Evolutionary conservation across 2,329 filamentous ascomycete genomes (phyloP).

Genomic region (Septoria linicola): DNA sequence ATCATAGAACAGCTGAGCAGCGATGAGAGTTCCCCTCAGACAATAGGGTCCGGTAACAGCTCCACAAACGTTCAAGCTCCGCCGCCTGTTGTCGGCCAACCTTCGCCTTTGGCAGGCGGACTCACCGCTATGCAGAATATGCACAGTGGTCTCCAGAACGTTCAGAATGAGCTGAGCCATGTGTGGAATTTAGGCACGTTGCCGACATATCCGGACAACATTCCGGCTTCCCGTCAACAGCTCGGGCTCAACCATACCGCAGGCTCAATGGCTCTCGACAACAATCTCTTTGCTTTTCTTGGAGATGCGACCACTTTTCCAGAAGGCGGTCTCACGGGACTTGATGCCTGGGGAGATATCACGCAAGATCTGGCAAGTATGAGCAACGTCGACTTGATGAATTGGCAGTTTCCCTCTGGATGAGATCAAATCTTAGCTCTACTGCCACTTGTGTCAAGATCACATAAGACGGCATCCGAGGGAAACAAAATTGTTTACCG

Average conservation of each 20-base stretch:
- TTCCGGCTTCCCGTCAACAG: background rate
- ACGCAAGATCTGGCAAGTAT: slow-evolving; percentile 15
- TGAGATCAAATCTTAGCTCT: background rate
- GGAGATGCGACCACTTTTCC: slow-evolving; percentile 23
- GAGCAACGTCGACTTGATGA: slow-evolving; percentile 15
- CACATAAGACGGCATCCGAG: too few relatives aligned
- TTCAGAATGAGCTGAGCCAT: too few relatives aligned
- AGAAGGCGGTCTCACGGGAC: slow-evolving; percentile 28
- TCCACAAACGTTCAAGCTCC: background rate
- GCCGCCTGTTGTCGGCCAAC: background rate
- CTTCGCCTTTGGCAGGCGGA: background rate
- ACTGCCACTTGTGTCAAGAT: too few relatives aligned
- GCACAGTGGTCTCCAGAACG: background rate
- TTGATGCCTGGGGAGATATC: slow-evolving; percentile 30
- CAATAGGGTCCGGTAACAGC: background rate
- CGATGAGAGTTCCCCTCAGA: slow-evolving; percentile 19
- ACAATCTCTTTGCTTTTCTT: slow-evolving; percentile 25
- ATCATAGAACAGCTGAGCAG: slow-evolving; percentile 21
- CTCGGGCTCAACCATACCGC: background rate
- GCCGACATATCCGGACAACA: background rate
- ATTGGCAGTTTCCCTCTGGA: slow-evolving; percentile 15
- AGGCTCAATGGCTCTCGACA: slow-evolving; percentile 27
- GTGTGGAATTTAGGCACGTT: background rate
- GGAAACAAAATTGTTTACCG: too few relatives aligned
- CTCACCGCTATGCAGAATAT: background rate